A percentile compares a stretch with the other conserved stretches of the same genome.
Conservation (phyloP, 2,329 filamentous ascomycete species). For the Phyllosticta ampelicida region DNA sequence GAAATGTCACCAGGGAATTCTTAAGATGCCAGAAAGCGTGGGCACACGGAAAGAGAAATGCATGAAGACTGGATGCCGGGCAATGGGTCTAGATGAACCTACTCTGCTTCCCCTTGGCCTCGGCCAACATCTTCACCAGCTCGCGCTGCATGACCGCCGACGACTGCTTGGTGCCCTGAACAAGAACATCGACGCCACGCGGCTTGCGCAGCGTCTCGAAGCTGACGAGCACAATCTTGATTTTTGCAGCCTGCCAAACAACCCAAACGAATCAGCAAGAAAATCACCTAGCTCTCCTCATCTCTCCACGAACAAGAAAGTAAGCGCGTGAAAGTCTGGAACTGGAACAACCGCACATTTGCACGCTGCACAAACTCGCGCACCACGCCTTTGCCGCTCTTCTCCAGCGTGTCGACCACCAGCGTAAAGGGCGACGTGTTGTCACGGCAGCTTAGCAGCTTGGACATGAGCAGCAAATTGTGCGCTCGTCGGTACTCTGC, state of each 20-base stretch:
- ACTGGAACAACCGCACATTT: slow-evolving; percentile 41
- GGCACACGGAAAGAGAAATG: background rate
- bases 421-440: slow-evolving; percentile 78
- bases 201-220: slow-evolving; percentile 63
- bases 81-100: too few species aligned
- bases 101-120: background rate
- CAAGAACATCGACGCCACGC: slow-evolving; percentile 53
- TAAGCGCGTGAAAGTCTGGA: background rate
- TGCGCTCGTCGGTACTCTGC: slow-evolving; percentile 62
- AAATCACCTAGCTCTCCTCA: background rate
- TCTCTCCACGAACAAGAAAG: background rate
- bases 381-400: slow-evolving; percentile 59
- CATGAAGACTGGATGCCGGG: too few species aligned
- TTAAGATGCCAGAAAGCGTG: background rate
- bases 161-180: slow-evolving; percentile 52
- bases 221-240: slow-evolving; percentile 64
- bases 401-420: slow-evolving; percentile 74
- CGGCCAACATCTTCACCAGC: slow-evolving; percentile 33
- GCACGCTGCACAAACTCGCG: slow-evolving; percentile 66
- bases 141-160: slow-evolving; percentile 49
- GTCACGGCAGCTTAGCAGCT: slow-evolving; percentile 62
- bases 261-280: background rate
- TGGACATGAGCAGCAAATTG: slow-evolving; percentile 72
- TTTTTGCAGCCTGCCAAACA: slow-evolving; percentile 31
- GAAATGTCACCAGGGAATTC: background rate